Conservation (phyloP, 177 flowering plant species). For the Vitis hybrid region DNA sequence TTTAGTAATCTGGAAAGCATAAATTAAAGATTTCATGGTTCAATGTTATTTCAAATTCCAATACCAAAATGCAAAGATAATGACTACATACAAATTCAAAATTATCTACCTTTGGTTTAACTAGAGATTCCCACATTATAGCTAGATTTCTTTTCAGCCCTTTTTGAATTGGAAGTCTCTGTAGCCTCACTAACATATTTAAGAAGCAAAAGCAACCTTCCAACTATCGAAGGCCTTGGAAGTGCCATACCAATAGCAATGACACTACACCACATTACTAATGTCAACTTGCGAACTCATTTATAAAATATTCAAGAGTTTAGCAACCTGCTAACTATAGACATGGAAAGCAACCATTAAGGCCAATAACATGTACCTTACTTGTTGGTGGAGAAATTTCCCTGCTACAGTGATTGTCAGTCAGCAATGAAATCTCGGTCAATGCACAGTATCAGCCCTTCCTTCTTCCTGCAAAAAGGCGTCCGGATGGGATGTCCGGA, state of each 20-base stretch:
- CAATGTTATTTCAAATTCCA: too few species aligned
- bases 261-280: conserved; percentile 42
- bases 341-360: too few species aligned
- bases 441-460: too few species aligned
- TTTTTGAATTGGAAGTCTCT: conserved; percentile 70
- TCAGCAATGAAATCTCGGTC: too few species aligned
- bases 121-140: conserved; percentile 67
- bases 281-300: neutral
- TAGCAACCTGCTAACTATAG: neutral
- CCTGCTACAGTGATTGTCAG: too few species aligned
- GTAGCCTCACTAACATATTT: conserved; percentile 50
- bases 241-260: conserved; percentile 72
- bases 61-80: neutral
- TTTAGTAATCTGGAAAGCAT: conserved; percentile 65
- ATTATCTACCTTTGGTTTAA: conserved; percentile 79
- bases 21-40: conserved; percentile 1
- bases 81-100: neutral
- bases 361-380: too few species aligned
- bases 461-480: too few species aligned
- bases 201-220: conserved; percentile 79
- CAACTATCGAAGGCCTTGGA: conserved; percentile 58
- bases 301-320: neutral
- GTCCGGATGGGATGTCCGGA: too few species aligned
- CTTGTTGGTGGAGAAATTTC: too few species aligned
- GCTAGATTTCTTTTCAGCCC: conserved; percentile 63